Evolutionary conservation across 441 rosid genomes (phyloP).

Genomic region (Theobroma grandiflorum): DNA sequence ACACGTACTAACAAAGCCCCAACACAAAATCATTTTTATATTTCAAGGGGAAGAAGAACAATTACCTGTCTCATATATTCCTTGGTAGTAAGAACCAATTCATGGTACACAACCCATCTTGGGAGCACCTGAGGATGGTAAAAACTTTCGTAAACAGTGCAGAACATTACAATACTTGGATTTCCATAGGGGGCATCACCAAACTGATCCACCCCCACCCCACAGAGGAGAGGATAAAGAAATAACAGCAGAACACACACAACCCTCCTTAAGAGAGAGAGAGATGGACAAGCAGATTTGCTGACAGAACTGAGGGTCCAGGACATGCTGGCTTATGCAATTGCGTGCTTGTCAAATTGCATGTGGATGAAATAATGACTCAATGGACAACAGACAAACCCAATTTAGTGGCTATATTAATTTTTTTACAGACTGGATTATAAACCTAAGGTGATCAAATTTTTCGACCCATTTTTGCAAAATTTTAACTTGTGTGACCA

Average conservation of each 20-base stretch:
- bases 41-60: constrained; percentile 1
- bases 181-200: constrained; percentile 6
- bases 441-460: not conserved
- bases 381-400: not conserved
- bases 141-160: constrained; percentile 5
- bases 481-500: not conserved
- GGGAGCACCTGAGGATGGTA: constrained; percentile 70
- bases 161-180: constrained; percentile 2
- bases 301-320: not conserved
- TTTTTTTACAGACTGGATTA: not conserved
- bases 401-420: not conserved
- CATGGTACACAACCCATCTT: constrained; percentile 95
- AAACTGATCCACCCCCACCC: not conserved
- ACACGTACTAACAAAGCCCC: constrained; percentile 10
- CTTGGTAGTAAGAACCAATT: constrained; percentile 91
- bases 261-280: not conserved
- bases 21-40: not conserved
- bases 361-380: not conserved
- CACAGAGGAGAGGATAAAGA: constrained; percentile 4
- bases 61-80: constrained; percentile 95
- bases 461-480: constrained; percentile 1
- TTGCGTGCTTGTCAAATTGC: not conserved
- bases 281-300: not conserved
- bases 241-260: not conserved
- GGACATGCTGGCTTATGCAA: not conserved